Conservation (phyloP, 331 rosid genomes). For the Cydonia oblonga region DNA sequence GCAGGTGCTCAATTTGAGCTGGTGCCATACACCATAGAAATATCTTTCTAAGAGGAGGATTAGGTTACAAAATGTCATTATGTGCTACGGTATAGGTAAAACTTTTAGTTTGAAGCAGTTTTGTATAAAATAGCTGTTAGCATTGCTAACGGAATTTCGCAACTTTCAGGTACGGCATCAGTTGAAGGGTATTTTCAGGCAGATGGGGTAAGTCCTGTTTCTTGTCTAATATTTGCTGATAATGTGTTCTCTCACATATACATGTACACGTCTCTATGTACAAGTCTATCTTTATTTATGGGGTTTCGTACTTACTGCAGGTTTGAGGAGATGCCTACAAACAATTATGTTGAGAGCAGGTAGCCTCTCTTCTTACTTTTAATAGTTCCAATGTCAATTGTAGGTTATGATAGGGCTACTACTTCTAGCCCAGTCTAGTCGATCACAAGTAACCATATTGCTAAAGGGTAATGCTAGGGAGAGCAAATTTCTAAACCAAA, state of each 20-base stretch:
- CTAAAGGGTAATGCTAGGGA: too few relatives aligned
- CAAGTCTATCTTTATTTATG: conserved; percentile 9
- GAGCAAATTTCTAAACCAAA: too few relatives aligned
- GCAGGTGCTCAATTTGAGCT: background rate
- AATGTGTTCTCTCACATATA: background rate
- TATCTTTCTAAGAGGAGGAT: background rate
- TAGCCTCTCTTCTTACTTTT: conserved; percentile 9
- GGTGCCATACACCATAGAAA: background rate
- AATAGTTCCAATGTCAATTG: background rate
- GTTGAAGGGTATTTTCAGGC: conserved; percentile 66
- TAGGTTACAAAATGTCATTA: background rate
- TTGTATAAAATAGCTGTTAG: background rate
- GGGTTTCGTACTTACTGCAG: conserved; percentile 32
- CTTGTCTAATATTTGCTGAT: conserved; percentile 4
- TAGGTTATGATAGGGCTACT: background rate
- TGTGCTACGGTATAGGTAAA: background rate
- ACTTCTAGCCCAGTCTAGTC: too few relatives aligned
- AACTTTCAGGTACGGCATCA: conserved; percentile 64
- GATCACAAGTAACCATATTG: too few relatives aligned
- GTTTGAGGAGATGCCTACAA: conserved; percentile 98
- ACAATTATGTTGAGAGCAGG: conserved; percentile 97
- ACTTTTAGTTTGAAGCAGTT: background rate
- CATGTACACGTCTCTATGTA: background rate
- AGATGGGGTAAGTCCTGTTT: conserved; percentile 71
- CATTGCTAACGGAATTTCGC: background rate